phyloP scores from a whole-genome alignment of 148 eudicot genomes.

The Tetragonia tetragonoides region DNA sequence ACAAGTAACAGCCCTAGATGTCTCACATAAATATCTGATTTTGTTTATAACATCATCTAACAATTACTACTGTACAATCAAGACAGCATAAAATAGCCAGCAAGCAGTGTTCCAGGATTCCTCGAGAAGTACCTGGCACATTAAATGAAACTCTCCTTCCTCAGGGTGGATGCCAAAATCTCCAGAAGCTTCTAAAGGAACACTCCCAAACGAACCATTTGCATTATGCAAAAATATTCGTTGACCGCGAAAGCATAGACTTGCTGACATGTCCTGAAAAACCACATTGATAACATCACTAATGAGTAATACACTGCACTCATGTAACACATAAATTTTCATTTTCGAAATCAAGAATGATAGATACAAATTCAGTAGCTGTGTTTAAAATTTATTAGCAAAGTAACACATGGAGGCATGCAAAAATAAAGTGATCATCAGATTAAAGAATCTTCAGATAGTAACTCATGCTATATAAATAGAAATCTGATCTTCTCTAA shows the following conservation, averaged over 20 bases:
- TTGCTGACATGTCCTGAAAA: slow-evolving; percentile 72
- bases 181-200: slow-evolving; percentile 97
- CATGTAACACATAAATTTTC: neutral
- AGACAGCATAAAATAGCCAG: slow-evolving; percentile 7
- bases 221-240: slow-evolving; percentile 91
- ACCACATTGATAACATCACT: slow-evolving; percentile 5
- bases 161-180: slow-evolving; percentile 98
- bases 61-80: neutral
- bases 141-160: slow-evolving; percentile 95
- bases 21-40: neutral
- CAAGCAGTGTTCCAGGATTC: slow-evolving; percentile 14
- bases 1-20: neutral
- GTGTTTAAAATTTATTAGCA: neutral
- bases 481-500: neutral
- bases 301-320: neutral
- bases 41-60: neutral
- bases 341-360: neutral
- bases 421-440: neutral
- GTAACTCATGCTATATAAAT: neutral
- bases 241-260: slow-evolving; percentile 92
- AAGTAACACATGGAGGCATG: slow-evolving; percentile 2
- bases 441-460: neutral
- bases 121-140: slow-evolving; percentile 80
- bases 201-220: slow-evolving; percentile 90
- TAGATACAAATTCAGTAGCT: neutral